Percentiles rank a stretch among this genome's conserved stretches.
Conservation (phyloP, 257 asterid genomes). For the Nicotiana attenuata region DNA sequence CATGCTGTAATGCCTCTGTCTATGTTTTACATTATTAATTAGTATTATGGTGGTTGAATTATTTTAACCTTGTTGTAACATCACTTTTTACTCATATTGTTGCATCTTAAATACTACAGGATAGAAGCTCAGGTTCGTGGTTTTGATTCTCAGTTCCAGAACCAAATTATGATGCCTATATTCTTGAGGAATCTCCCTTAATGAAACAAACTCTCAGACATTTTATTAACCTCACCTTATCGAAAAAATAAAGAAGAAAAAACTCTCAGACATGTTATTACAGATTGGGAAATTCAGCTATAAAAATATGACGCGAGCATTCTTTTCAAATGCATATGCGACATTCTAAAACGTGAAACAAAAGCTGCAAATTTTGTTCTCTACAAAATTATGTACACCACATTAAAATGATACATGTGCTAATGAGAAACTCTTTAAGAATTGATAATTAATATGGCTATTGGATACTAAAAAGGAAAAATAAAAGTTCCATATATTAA, state of each 20-base stretch:
- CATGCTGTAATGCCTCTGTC: slow-evolving; percentile 61
- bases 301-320: neutral
- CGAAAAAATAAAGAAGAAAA: neutral
- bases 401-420: neutral
- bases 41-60: neutral
- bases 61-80: slow-evolving; percentile 13
- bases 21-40: slow-evolving; percentile 11
- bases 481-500: neutral
- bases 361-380: neutral
- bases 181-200: slow-evolving; percentile 23
- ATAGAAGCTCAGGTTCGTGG: slow-evolving; percentile 82
- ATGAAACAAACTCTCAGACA: slow-evolving; percentile 7
- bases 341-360: neutral
- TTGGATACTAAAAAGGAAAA: neutral
- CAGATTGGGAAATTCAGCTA: slow-evolving; percentile 9
- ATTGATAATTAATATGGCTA: neutral
- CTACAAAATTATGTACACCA: neutral
- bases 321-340: neutral
- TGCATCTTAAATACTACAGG: slow-evolving; percentile 84
- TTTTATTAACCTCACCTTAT: slow-evolving; percentile 5
- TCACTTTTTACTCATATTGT: slow-evolving; percentile 46
- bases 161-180: slow-evolving; percentile 42
- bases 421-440: neutral
- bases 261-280: slow-evolving; percentile 2
- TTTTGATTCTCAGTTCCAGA: slow-evolving; percentile 79